phyloP scores from a whole-genome alignment of 768 basidiomycete genomes.

The Amylocystis lapponica region DNA sequence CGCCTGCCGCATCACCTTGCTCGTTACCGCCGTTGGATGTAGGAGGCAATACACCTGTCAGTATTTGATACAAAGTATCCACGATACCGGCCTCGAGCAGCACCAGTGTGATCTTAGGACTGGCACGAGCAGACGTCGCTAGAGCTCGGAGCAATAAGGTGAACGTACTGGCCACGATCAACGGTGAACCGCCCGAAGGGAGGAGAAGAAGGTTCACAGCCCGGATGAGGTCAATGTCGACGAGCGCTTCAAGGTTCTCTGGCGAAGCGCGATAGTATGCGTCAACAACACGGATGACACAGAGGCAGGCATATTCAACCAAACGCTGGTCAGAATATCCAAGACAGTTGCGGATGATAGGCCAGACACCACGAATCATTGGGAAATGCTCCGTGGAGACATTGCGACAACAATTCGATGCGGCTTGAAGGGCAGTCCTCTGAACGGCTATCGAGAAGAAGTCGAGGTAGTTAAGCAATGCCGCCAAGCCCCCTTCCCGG shows the following conservation, averaged over 20 bases:
- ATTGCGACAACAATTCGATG: constrained; percentile 94
- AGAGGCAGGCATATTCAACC: constrained; percentile 95
- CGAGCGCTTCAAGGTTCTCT: constrained; percentile 81
- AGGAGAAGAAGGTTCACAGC: constrained; percentile 83
- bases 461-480: constrained; percentile 92
- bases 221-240: constrained; percentile 72
- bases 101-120: constrained; percentile 80
- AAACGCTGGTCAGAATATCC: constrained; percentile 91
- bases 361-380: constrained; percentile 87
- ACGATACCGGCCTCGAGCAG: constrained; percentile 91
- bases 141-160: constrained; percentile 83
- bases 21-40: constrained; percentile 46
- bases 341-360: constrained; percentile 89
- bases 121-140: constrained; percentile 82
- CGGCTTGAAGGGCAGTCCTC: constrained; percentile 92
- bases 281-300: constrained; percentile 91
- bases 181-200: constrained; percentile 80
- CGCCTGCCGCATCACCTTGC: constrained; percentile 53
- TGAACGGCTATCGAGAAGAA: constrained; percentile 99
- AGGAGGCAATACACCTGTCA: constrained; percentile 90
- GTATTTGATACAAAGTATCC: constrained; percentile 87
- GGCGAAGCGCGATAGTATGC: constrained; percentile 82
- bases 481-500: constrained; percentile 89
- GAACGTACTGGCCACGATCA: constrained; percentile 83
- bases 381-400: constrained; percentile 83